Percentiles rank a stretch among this genome's conserved stretches.
phyloP scores from a whole-genome alignment of 495 filamentous ascomycete species.

The Aspergillus biplanus region DNA sequence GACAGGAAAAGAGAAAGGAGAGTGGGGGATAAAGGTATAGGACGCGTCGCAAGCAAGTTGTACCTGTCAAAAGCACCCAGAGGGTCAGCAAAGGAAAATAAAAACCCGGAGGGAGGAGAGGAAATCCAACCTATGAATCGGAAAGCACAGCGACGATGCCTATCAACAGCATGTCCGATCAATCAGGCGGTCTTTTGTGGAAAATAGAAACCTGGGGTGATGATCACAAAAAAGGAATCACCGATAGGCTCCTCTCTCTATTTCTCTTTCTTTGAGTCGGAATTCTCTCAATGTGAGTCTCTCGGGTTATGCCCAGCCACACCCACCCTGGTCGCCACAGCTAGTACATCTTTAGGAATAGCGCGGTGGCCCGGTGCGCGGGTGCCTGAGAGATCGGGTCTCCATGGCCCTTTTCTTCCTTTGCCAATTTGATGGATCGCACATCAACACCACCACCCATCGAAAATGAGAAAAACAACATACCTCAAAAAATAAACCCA shows the following conservation, averaged over 20 bases:
- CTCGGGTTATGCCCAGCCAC: conserved; percentile 15
- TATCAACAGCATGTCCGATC: conserved; percentile 10
- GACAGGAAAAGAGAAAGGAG: background rate
- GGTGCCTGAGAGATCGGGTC: conserved; percentile 20
- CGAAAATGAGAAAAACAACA: background rate
- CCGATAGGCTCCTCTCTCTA: conserved; percentile 3
- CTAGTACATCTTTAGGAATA: conserved; percentile 20
- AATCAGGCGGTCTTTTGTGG: background rate
- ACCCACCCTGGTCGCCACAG: conserved; percentile 14
- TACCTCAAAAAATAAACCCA: background rate
- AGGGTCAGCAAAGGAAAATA: background rate
- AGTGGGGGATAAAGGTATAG: background rate
- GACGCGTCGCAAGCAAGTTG: conserved; percentile 19
- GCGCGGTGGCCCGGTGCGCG: conserved; percentile 1
- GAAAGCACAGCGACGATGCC: conserved; percentile 5
- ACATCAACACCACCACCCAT: background rate
- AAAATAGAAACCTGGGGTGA: background rate
- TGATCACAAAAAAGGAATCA: conserved; percentile 8
- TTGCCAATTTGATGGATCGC: background rate
- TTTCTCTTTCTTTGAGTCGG: background rate
- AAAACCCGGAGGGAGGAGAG: conserved; percentile 5
- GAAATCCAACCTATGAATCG: conserved; percentile 5
- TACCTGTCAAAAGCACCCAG: conserved; percentile 3
- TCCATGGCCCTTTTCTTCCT: background rate
- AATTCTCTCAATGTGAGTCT: conserved; percentile 8